These are phyloP conservation scores for Alternaria sp. DNA, from an alignment of 2,329 filamentous ascomycete species.

Conservation along the genomic window DNA sequence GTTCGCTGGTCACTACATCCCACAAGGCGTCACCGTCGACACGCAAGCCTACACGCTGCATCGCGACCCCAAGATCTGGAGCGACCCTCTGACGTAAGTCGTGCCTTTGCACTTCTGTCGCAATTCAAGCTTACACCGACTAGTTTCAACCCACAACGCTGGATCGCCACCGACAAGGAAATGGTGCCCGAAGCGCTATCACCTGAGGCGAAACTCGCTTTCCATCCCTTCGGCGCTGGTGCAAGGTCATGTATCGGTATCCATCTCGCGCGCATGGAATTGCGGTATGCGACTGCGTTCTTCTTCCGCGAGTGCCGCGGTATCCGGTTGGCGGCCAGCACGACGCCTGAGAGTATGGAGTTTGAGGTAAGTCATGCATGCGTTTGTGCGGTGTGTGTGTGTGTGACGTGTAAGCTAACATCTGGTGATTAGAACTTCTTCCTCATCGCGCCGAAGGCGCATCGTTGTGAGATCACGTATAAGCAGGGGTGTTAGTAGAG, in stretches of 20 bases:
- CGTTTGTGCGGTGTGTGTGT: background rate
- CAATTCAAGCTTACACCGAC: background rate
- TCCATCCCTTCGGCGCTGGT: constrained; percentile 73
- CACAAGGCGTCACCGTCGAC: constrained; percentile 46
- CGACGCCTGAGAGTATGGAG: constrained; percentile 51
- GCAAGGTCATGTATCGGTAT: constrained; percentile 73
- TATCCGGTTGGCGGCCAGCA: constrained; percentile 29
- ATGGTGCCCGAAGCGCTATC: constrained; percentile 31
- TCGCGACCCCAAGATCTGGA: constrained; percentile 42
- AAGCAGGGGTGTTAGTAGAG: background rate
- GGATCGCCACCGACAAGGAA: constrained; percentile 33
- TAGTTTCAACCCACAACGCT: constrained; percentile 46
- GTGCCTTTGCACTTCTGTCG: too few species aligned
- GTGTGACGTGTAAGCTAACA: background rate
- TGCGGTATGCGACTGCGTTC: constrained; percentile 58
- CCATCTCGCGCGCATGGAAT: constrained; percentile 68
- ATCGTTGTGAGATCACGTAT: constrained; percentile 51
- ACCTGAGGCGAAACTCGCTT: constrained; percentile 57
- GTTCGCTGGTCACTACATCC: constrained; percentile 46
- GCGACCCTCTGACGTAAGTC: constrained; percentile 32
- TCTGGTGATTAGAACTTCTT: constrained; percentile 46
- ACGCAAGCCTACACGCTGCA: constrained; percentile 52
- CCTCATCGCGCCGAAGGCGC: constrained; percentile 52
- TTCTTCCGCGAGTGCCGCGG: constrained; percentile 59
- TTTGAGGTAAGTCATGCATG: constrained; percentile 30